A percentile compares a stretch with the other conserved stretches of the same genome.
Conservation (phyloP, 2,329 filamentous ascomycete species). For the Fusarium albosuccineum region DNA sequence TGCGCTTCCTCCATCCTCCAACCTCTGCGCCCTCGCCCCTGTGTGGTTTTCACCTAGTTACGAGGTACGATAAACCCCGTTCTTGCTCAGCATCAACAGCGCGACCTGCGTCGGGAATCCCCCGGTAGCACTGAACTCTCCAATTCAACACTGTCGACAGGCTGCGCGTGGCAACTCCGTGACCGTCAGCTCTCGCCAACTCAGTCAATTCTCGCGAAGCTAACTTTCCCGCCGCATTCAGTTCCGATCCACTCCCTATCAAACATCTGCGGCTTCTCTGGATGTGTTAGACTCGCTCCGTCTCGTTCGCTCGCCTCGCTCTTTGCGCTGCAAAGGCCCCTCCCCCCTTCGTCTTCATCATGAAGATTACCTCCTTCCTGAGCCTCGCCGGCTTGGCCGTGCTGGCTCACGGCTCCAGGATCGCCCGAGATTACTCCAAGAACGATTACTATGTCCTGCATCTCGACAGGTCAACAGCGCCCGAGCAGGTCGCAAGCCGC, state of each 20-base stretch:
- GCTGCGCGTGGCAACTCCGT: constrained; percentile 31
- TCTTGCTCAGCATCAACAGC: constrained; percentile 21
- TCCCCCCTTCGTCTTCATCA: constrained; percentile 45
- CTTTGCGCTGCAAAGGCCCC: constrained; percentile 37
- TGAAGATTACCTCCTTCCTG: constrained; percentile 67
- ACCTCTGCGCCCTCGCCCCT: constrained; percentile 3
- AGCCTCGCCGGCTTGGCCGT: constrained; percentile 66
- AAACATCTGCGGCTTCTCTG: constrained; percentile 27
- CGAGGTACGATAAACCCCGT: constrained; percentile 33
- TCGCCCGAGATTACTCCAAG: constrained; percentile 78
- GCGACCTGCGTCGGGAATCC: constrained; percentile 24
- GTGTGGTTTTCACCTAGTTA: constrained; percentile 9
- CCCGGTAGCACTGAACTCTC: too few relatives aligned
- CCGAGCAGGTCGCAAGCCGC: constrained; percentile 76
- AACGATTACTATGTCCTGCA: constrained; percentile 96
- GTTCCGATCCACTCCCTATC: constrained; percentile 21
- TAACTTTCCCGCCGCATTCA: constrained; percentile 15
- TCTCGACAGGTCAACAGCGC: constrained; percentile 74
- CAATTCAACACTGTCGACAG: not conserved
- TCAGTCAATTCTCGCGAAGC: constrained; percentile 11
- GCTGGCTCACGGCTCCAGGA: constrained; percentile 62
- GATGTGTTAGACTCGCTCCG: constrained; percentile 41
- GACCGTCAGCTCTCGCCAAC: constrained; percentile 8
- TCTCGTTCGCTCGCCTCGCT: constrained; percentile 29
- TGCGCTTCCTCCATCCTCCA: constrained; percentile 17